Evolutionary conservation across 192 early-diverging fungal genomes (phyloP).

Genomic region (Mortierella hygrophila): DNA sequence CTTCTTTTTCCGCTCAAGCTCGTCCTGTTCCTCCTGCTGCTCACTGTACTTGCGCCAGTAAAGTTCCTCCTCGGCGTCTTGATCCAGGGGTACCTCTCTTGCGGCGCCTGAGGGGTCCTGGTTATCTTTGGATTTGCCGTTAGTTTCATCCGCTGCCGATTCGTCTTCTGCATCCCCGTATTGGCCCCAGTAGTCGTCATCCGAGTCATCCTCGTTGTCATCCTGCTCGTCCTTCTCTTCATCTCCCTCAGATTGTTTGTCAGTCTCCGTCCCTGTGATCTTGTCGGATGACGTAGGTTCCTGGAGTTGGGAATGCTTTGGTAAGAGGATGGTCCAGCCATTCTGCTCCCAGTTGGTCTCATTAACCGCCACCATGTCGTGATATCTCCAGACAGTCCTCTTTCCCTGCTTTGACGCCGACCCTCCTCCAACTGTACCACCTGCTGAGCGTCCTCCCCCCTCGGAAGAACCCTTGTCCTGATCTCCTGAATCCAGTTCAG

Average conservation of each 20-base stretch:
- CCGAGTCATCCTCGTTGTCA: conserved; percentile 15
- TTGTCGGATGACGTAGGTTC: neutral
- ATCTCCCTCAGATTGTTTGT: neutral
- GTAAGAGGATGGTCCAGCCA: conserved; percentile 14
- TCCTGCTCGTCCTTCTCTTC: conserved; percentile 3
- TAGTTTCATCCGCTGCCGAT: conserved; percentile 8
- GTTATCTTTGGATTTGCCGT: neutral
- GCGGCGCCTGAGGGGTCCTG: neutral
- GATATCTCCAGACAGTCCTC: conserved; percentile 31
- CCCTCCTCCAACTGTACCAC: neutral
- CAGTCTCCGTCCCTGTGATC: too few species aligned
- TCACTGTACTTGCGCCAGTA: conserved; percentile 50
- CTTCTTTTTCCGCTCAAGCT: conserved; percentile 23
- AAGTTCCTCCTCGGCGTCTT: conserved; percentile 39
- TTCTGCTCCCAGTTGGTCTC: conserved; percentile 5
- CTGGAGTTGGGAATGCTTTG: neutral
- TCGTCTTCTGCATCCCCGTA: conserved; percentile 31
- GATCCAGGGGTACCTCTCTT: neutral
- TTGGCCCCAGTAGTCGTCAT: conserved; percentile 52
- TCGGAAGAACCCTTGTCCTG: neutral
- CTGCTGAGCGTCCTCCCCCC: neutral
- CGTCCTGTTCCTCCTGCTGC: conserved; percentile 35
- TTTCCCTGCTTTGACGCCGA: neutral
- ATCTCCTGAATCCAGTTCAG: conserved; percentile 1
- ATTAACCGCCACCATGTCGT: conserved; percentile 15